A percentile compares a stretch with the other conserved stretches of the same genome.
These are phyloP conservation scores for Geotrichum australiense DNA, from an alignment of 1,139 yeast species.

Conservation along the genomic window DNA sequence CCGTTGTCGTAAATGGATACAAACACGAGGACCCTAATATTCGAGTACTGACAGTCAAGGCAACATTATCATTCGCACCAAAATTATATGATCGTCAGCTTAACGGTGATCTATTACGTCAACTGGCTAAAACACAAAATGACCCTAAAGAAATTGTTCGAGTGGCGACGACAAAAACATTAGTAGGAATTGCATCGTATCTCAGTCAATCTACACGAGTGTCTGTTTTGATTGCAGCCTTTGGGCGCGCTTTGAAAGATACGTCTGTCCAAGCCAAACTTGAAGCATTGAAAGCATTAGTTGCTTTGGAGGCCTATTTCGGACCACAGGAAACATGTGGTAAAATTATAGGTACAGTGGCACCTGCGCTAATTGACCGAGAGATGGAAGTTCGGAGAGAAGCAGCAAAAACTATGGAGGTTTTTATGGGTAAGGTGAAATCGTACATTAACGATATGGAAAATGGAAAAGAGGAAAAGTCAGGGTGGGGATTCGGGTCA, in stretches of 20 bases:
- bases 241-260: slow-evolving; percentile 76
- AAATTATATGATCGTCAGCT: slow-evolving; percentile 71
- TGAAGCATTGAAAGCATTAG: slow-evolving; percentile 73
- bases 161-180: slow-evolving; percentile 73
- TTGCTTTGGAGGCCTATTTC: slow-evolving; percentile 56
- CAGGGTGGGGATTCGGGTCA: slow-evolving; percentile 8
- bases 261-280: slow-evolving; percentile 69
- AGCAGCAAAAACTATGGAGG: slow-evolving; percentile 60
- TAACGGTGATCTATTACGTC: slow-evolving; percentile 75
- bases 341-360: slow-evolving; percentile 77
- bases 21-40: slow-evolving; percentile 76
- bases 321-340: slow-evolving; percentile 72
- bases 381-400: slow-evolving; percentile 62
- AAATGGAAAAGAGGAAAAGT: slow-evolving; percentile 4
- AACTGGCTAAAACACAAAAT: slow-evolving; percentile 79
- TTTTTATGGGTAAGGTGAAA: slow-evolving; percentile 59
- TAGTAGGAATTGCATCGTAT: slow-evolving; percentile 61
- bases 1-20: slow-evolving; percentile 66
- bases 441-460: slow-evolving; percentile 42
- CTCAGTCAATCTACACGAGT: slow-evolving; percentile 43
- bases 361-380: slow-evolving; percentile 74
- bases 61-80: slow-evolving; percentile 57
- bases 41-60: slow-evolving; percentile 72
- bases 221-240: slow-evolving; percentile 76
- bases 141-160: slow-evolving; percentile 80